Evolutionary conservation across 768 basidiomycete genomes (phyloP).

Genomic region (Lactarius pseudohatsudake): DNA sequence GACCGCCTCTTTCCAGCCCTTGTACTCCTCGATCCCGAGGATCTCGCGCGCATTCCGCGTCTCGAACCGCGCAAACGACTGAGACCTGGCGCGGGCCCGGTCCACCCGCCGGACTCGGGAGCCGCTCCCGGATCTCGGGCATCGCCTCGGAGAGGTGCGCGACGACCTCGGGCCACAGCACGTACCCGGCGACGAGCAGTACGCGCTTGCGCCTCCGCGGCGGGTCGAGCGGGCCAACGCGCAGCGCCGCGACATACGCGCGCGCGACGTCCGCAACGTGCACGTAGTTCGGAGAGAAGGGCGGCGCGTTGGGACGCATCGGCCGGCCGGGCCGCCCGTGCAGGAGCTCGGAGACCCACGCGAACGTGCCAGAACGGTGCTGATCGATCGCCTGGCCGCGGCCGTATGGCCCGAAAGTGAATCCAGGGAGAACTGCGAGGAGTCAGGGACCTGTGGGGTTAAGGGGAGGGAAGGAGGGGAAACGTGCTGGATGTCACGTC

Average conservation of each 20-base stretch:
- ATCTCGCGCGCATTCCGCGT: slow-evolving; percentile 21
- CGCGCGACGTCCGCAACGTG: slow-evolving; percentile 20
- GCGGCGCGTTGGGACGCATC: slow-evolving; percentile 11
- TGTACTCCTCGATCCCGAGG: slow-evolving; percentile 13
- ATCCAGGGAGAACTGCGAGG: slow-evolving; percentile 19
- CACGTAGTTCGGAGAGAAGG: slow-evolving; percentile 25
- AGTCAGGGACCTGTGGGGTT: neutral
- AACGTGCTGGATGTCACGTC: slow-evolving; percentile 24
- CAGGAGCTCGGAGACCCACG: slow-evolving; percentile 22
- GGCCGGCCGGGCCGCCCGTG: slow-evolving; percentile 19
- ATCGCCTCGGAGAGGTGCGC: slow-evolving; percentile 14
- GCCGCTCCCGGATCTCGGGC: slow-evolving; percentile 15
- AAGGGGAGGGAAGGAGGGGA: neutral
- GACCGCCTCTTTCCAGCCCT: slow-evolving; percentile 18
- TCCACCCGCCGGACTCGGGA: slow-evolving; percentile 13
- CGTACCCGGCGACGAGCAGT: slow-evolving; percentile 20
- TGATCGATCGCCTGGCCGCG: slow-evolving; percentile 19
- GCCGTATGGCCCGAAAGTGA: slow-evolving; percentile 22
- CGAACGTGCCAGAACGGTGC: slow-evolving; percentile 16
- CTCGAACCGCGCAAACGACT: slow-evolving; percentile 20
- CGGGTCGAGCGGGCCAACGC: slow-evolving; percentile 9
- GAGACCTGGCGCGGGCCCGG: neutral
- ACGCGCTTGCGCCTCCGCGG: slow-evolving; percentile 18
- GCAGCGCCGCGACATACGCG: slow-evolving; percentile 21
- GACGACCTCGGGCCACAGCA: slow-evolving; percentile 22